phyloP scores from a whole-genome alignment of 768 basidiomycete genomes.

The Russula emetica region DNA sequence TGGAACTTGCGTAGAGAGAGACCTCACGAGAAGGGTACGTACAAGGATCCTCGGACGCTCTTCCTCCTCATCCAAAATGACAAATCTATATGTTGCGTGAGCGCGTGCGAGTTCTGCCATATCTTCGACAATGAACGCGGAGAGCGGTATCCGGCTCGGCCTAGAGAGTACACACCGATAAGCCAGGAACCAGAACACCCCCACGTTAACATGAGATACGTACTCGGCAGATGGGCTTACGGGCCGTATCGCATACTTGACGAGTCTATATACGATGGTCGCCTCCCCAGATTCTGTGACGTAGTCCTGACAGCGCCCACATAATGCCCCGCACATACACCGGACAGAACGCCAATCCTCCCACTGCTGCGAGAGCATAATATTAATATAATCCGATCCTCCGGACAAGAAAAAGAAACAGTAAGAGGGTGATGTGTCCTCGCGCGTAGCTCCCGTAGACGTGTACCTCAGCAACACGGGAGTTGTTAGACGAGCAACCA shows the following conservation, averaged over 20 bases:
- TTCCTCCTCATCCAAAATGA: slow-evolving; percentile 82
- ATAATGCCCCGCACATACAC: slow-evolving; percentile 79
- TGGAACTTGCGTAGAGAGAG: too few relatives aligned
- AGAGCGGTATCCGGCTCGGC: slow-evolving; percentile 52
- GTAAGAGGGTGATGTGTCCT: slow-evolving; percentile 53
- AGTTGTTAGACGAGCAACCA: slow-evolving; percentile 78
- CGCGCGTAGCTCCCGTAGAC: slow-evolving; percentile 84
- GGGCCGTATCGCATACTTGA: slow-evolving; percentile 81
- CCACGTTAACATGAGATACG: slow-evolving; percentile 32
- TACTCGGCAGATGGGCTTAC: slow-evolving; percentile 59
- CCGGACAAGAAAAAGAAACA: slow-evolving; percentile 13
- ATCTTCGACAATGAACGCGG: slow-evolving; percentile 87
- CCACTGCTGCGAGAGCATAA: slow-evolving; percentile 40
- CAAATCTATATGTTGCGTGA: slow-evolving; percentile 90
- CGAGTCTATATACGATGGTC: slow-evolving; percentile 57
- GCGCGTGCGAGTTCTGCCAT: slow-evolving; percentile 89
- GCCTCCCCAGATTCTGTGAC: slow-evolving; percentile 33
- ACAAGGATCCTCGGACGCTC: slow-evolving; percentile 77
- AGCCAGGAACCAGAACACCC: slow-evolving; percentile 1
- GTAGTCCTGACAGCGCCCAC: slow-evolving; percentile 66
- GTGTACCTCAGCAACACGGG: slow-evolving; percentile 63
- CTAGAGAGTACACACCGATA: slow-evolving; percentile 32
- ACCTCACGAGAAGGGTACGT: slow-evolving; percentile 32
- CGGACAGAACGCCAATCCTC: slow-evolving; percentile 63
- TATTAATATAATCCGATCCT: slow-evolving; percentile 16